Percentiles rank a stretch among this genome's conserved stretches.
Conservation (phyloP, 2,329 filamentous ascomycete species). For the Neobulgaria alba region DNA sequence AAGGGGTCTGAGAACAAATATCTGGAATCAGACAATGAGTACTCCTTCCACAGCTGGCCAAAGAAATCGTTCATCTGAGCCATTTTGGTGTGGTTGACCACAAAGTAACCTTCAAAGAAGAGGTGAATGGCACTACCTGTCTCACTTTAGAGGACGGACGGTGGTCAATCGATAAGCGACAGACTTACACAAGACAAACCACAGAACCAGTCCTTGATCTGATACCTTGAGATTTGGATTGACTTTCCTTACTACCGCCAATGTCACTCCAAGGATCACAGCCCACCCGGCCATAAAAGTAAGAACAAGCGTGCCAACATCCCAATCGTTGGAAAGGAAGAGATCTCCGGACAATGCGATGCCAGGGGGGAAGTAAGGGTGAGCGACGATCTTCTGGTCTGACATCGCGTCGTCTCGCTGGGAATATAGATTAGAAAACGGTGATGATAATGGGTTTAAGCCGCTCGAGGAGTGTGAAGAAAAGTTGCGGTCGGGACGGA, state of each 20-base stretch:
- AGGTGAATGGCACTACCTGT: conserved; percentile 27
- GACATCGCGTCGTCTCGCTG: background rate
- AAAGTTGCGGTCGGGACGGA: too few relatives aligned
- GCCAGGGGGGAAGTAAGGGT: conserved; percentile 23
- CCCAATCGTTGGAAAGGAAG: conserved; percentile 18
- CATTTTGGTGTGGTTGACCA: conserved; percentile 35
- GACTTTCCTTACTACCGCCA: conserved; percentile 9
- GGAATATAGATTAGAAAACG: background rate
- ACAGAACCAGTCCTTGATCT: conserved; percentile 22
- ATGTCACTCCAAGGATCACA: conserved; percentile 14
- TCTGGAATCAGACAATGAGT: conserved; percentile 47
- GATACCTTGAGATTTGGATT: conserved; percentile 16
- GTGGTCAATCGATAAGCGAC: conserved; percentile 28
- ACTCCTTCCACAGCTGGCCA: conserved; percentile 50
- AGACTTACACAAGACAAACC: conserved; percentile 26
- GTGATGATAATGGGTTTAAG: background rate
- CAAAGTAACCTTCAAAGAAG: conserved; percentile 37
- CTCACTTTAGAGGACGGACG: conserved; percentile 27
- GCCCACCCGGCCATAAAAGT: conserved; percentile 18
- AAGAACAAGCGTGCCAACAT: conserved; percentile 15
- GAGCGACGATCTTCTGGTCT: conserved; percentile 2
- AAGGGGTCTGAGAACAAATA: conserved; percentile 46
- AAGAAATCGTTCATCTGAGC: conserved; percentile 35
- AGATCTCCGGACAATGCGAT: conserved; percentile 16
- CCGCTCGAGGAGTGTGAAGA: background rate